A percentile compares a stretch with the other conserved stretches of the same genome.
Conservation (phyloP, 2,329 filamentous ascomycete genomes). For the Ambrosiella xylebori region DNA sequence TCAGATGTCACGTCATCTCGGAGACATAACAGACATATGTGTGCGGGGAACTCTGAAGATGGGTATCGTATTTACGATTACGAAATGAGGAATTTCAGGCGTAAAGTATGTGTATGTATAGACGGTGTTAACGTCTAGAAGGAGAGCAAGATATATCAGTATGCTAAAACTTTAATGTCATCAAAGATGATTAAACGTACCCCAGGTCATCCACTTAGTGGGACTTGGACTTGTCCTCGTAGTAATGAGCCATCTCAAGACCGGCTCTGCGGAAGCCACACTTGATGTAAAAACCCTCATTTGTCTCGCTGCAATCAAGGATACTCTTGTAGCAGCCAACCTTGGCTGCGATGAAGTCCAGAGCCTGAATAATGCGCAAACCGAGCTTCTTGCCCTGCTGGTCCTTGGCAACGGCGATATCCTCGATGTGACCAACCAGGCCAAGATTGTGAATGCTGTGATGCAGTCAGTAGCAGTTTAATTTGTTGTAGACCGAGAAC, state of each 20-base stretch:
- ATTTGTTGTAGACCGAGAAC: neutral
- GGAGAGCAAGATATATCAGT: too few relatives aligned
- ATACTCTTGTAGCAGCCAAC: conserved; percentile 96
- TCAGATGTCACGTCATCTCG: too few relatives aligned
- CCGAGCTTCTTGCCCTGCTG: conserved; percentile 97
- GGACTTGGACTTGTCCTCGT: conserved; percentile 42
- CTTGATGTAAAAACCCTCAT: conserved; percentile 96
- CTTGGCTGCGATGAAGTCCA: conserved; percentile 74
- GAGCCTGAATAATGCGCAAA: conserved; percentile 76
- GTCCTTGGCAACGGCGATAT: conserved; percentile 86
- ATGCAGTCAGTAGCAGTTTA: neutral
- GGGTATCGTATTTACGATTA: too few relatives aligned
- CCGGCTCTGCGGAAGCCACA: conserved; percentile 88
- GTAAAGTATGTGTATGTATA: too few relatives aligned
- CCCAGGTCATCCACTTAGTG: conserved; percentile 10
- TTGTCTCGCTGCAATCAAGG: conserved; percentile 86
- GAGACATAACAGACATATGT: too few relatives aligned
- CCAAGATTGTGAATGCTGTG: conserved; percentile 61
- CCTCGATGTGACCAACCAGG: conserved; percentile 86
- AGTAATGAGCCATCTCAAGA: conserved; percentile 94
- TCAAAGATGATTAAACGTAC: neutral
- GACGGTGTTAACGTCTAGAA: too few relatives aligned
- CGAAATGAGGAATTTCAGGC: too few relatives aligned
- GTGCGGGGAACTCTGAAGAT: too few relatives aligned
- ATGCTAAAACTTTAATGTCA: too few relatives aligned